Base-by-base conservation (phyloP, 2,329 filamentous ascomycete genomes). In the Fusarium newnesense region DNA sequence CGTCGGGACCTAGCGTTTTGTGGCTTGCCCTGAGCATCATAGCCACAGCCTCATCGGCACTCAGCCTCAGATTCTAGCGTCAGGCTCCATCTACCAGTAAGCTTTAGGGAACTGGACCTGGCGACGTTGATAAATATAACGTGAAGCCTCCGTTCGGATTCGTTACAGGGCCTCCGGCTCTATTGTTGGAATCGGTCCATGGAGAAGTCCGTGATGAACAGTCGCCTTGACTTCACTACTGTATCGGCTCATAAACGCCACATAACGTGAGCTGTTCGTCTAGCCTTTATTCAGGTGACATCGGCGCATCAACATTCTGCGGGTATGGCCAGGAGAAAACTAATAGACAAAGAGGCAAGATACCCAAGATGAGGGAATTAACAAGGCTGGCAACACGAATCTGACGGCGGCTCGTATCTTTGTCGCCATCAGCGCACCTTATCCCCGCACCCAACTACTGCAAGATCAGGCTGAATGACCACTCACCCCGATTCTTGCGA, bases 321-420 rank as follows among this genome's bases (percentile, higher is more conserved):
- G 70, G 71, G 60, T 70, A 71, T 54, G 36, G 64, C 64, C 65
- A 71, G 44, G 50, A 53, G 43, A 73, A 66, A 54, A 34, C 47
- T 63, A 24, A 24, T 24, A 59, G 53, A 59, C 46, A 36, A 65
- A 52, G 59, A 72, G 50, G 53, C 64, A 57, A 50, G 58, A 74
- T 73, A 42, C 52, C 67, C 47, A 52, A 37, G 52, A 47, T 72
- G 67, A 71, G 71, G 58, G 71, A 73, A 73, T 74, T 72, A 68
- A 59, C 59, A 52, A 72, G 70, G 68, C 60, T 69, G 30, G 18
- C 61, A 70, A 73, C 68, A 73, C 70, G 70, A 73, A 62, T 39
- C 44, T 53, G 26, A 61, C 52, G 57, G 66, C 61, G 61, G 56
- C 57, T 74, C 70, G 67, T 73, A 73, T 73, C 59, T 70, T 53